Conservation (phyloP, 371 early-diverging fungal species). For the Saksenaea oblongispora region DNA sequence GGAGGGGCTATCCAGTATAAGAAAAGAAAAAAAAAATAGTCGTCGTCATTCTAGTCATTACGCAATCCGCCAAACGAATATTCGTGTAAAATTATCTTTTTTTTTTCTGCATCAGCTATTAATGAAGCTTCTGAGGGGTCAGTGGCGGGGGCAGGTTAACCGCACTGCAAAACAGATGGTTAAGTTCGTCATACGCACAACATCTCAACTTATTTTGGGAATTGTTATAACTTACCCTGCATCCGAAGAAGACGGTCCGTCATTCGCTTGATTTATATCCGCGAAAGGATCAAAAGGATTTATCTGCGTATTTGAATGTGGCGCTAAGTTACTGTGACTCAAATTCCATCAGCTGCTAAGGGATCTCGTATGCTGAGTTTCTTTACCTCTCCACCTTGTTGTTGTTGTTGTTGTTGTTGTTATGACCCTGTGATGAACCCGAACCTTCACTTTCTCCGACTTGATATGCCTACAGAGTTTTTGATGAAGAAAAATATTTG, state of each 20-base stretch:
- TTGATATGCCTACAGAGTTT: background rate
- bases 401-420: background rate
- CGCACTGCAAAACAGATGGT: slow-evolving; percentile 2
- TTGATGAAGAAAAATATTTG: background rate
- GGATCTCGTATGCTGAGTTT: background rate
- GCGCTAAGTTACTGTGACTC: background rate
- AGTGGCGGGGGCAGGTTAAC: slow-evolving; percentile 39
- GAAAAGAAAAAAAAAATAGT: background rate
- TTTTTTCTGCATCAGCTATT: slow-evolving; percentile 17
- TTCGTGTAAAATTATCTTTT: background rate
- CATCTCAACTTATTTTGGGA: slow-evolving; percentile 3
- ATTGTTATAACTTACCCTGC: slow-evolving; percentile 28
- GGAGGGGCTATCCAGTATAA: background rate
- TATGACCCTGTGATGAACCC: slow-evolving; percentile 2
- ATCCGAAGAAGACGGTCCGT: slow-evolving; percentile 17
- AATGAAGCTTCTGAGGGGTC: slow-evolving; percentile 41
- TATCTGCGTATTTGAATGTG: background rate
- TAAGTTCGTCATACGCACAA: slow-evolving; percentile 4
- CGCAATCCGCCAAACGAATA: background rate
- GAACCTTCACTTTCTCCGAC: background rate
- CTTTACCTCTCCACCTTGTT: background rate
- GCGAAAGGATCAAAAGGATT: slow-evolving; percentile 51
- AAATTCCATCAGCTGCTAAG: background rate
- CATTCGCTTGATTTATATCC: slow-evolving; percentile 25
- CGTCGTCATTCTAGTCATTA: background rate